These are phyloP conservation scores for Ascochyta viciae-villosae DNA, from an alignment of 2,329 filamentous ascomycete species.

Conservation along the genomic window DNA sequence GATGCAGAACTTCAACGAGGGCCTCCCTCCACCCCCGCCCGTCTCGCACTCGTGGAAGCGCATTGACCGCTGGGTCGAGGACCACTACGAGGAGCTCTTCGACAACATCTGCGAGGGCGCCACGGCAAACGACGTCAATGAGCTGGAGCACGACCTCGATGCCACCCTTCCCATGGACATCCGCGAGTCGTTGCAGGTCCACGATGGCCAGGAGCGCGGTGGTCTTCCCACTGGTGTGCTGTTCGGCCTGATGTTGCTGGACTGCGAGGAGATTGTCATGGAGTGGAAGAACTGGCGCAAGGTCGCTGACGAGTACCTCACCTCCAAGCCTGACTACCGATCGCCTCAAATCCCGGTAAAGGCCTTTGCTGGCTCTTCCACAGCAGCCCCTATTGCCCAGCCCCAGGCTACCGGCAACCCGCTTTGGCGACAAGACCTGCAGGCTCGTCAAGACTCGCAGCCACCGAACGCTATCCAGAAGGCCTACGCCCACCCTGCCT, in stretches of 20 bases:
- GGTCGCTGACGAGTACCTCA: slow-evolving; percentile 89
- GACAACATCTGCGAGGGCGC: slow-evolving; percentile 93
- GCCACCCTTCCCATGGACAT: slow-evolving; percentile 93
- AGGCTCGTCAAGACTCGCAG: slow-evolving; percentile 84
- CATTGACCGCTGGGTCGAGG: slow-evolving; percentile 92
- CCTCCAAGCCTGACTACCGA: slow-evolving; percentile 60
- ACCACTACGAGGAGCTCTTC: slow-evolving; percentile 91
- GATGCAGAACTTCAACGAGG: slow-evolving; percentile 95
- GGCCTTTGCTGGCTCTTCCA: slow-evolving; percentile 72
- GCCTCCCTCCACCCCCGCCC: slow-evolving; percentile 86
- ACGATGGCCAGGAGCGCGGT: slow-evolving; percentile 97
- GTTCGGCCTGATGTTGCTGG: slow-evolving; percentile 92
- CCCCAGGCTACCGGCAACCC: slow-evolving; percentile 62
- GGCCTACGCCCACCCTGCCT: slow-evolving; percentile 89
- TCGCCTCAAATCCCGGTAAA: slow-evolving; percentile 73
- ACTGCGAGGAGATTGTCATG: slow-evolving; percentile 97
- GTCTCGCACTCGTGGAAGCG: slow-evolving; percentile 89
- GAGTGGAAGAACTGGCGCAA: slow-evolving; percentile 97
- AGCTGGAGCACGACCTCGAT: slow-evolving; percentile 94
- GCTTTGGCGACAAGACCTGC: slow-evolving; percentile 84
- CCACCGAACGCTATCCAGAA: slow-evolving; percentile 87
- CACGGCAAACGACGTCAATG: slow-evolving; percentile 93
- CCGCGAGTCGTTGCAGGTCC: slow-evolving; percentile 85
- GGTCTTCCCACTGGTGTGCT: slow-evolving; percentile 90
- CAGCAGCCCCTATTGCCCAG: slow-evolving; percentile 68